These are phyloP conservation scores for Leishmania martiniquensis DNA, from an alignment of 208 protist species.

Conservation along the genomic window DNA sequence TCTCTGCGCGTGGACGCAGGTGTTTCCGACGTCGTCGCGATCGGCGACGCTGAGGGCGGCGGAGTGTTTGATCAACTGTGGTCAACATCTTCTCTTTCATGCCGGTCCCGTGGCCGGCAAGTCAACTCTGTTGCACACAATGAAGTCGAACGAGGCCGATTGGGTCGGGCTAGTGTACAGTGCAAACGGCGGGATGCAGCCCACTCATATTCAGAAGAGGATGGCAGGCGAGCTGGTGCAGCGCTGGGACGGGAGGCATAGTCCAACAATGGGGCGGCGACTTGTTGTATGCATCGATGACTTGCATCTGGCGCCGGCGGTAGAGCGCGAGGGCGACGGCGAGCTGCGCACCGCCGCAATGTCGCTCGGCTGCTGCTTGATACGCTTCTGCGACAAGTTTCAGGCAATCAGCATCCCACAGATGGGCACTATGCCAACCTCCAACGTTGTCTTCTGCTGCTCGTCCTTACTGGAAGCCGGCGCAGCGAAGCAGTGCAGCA, in stretches of 20 bases:
- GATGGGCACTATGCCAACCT: slow-evolving; percentile 55
- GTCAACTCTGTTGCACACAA: slow-evolving; percentile 68
- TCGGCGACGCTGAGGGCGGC: slow-evolving; percentile 47
- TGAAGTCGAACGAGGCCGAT: slow-evolving; percentile 42
- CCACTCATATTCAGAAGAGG: slow-evolving; percentile 55
- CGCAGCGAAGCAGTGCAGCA: slow-evolving; percentile 13
- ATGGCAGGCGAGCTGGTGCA: slow-evolving; percentile 53
- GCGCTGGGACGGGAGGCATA: slow-evolving; percentile 55
- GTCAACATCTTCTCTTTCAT: slow-evolving; percentile 73
- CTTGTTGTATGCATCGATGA: slow-evolving; percentile 90
- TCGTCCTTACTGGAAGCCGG: slow-evolving; percentile 21
- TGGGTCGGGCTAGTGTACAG: slow-evolving; percentile 66
- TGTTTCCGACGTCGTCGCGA: slow-evolving; percentile 67
- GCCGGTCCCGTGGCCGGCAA: slow-evolving; percentile 61
- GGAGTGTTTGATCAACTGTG: slow-evolving; percentile 79
- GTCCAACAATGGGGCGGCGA: slow-evolving; percentile 60
- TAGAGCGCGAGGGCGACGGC: slow-evolving; percentile 7
- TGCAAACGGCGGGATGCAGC: slow-evolving; percentile 48
- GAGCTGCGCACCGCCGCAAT: background rate
- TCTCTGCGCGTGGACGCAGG: slow-evolving; percentile 51
- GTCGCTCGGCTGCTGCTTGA: slow-evolving; percentile 52
- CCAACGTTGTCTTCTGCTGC: slow-evolving; percentile 71
- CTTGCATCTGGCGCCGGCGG: slow-evolving; percentile 55
- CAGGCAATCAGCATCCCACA: slow-evolving; percentile 57
- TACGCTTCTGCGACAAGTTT: slow-evolving; percentile 73